Percentiles rank a stretch among this genome's conserved stretches.
These are phyloP conservation scores for Annona cherimola DNA, from an alignment of 164 flowering plant genomes.

Conservation along the genomic window DNA sequence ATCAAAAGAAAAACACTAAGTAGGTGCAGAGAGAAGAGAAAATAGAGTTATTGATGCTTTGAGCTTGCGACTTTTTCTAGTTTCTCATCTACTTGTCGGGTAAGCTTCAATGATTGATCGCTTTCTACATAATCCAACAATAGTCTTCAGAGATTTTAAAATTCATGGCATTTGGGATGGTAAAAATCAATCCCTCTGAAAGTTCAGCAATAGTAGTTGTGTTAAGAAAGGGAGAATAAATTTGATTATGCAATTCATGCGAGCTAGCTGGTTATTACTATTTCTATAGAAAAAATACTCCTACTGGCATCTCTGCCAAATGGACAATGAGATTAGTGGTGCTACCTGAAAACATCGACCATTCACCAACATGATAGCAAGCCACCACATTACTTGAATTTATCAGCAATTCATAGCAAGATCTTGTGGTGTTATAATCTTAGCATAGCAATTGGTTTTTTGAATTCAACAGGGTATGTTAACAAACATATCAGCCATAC, in stretches of 20 bases:
- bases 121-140: too few species aligned
- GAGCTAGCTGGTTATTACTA: constrained; percentile 25
- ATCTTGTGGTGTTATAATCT: constrained; percentile 76
- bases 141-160: too few species aligned
- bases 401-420: constrained; percentile 93
- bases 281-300: constrained; percentile 21
- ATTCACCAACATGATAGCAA: constrained; percentile 72
- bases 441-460: constrained; percentile 87
- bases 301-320: constrained; percentile 20
- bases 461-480: constrained; percentile 64
- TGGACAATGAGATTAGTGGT: constrained; percentile 39
- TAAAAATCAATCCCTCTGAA: too few species aligned
- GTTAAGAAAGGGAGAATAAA: too few species aligned
- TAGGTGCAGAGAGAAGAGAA: too few species aligned
- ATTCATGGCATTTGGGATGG: too few species aligned
- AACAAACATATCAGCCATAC: constrained; percentile 86
- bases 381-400: constrained; percentile 89
- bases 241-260: constrained; percentile 17
- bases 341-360: constrained; percentile 68
- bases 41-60: too few species aligned
- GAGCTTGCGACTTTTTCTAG: too few species aligned
- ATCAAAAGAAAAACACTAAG: too few species aligned
- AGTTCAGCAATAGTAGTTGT: too few species aligned
- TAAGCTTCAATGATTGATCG: too few species aligned
- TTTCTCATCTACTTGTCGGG: too few species aligned